Evolutionary conservation across 2,329 filamentous ascomycete species (phyloP), one percentile per base, ranked within the genome.

Genomic region (Fonsecaea pugnacius): DNA sequence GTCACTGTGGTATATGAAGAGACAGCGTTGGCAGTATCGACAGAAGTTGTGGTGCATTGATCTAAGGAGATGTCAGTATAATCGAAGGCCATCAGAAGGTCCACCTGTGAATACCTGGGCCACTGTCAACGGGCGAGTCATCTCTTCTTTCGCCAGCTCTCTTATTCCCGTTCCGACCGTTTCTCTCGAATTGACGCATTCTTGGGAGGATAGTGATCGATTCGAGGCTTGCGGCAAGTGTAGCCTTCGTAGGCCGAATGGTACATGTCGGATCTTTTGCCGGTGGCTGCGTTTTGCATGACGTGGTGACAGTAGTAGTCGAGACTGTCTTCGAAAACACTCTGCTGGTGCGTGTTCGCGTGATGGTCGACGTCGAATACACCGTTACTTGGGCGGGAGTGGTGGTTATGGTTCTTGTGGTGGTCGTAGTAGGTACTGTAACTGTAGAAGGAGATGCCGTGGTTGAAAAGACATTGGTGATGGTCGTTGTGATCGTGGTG

Each of bases 251-350:
- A 7, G 65, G 65, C 18, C 61, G 63, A 16, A 69, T 63, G 4
- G 67, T 69, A 57, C 64, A 69, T 7, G 62, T 54, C 12, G 64
- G 64, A 63, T 66, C 67, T n/a, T 50, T 62, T 40, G 61, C 63
- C 6, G 62, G 60, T 24, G 60, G 35, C 35, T 65, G 65, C n/a
- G 65, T 62, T 43, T 33, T 54, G 32, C 64, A 66, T 9, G 53
- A 64, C 9, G 63, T 65, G 5, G 64, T 67, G 36, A 66, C 30
- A 12, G 65, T 69, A 12, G 65, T 70, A 12, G 60, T 66, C 12
- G 58, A 48, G 8, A 65, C 50, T 2, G 65, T 69, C 27, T 58
- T 64, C 24, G 63, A 66, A 46, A 46, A 66, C 7, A 67, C 52
- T 50, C 58, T 63, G 1, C 53, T 62, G 40, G 60, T 64, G n/a